These are phyloP conservation scores for Simplicillium aogashimaense DNA, from an alignment of 2,329 filamentous ascomycete species.

Conservation along the genomic window DNA sequence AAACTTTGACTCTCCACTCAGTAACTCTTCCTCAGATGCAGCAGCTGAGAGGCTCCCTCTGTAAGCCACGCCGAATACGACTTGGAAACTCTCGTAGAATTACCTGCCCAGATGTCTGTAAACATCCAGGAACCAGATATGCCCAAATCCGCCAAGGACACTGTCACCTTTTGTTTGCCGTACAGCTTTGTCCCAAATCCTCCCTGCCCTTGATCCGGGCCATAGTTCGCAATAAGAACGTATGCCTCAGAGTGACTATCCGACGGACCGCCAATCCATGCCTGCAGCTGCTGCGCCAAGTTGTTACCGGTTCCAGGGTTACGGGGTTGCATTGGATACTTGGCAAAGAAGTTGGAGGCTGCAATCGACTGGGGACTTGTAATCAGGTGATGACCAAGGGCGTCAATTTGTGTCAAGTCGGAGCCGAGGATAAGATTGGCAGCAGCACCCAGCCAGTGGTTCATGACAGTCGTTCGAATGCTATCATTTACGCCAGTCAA, in stretches of 20 bases:
- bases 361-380: slow-evolving; percentile 3
- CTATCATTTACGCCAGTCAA: slow-evolving; percentile 4
- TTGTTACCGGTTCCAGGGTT: slow-evolving; percentile 7
- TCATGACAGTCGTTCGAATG: slow-evolving; percentile 3
- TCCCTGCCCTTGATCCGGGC: slow-evolving; percentile 5
- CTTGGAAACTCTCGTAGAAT: slow-evolving; percentile 2
- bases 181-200: slow-evolving; percentile 3
- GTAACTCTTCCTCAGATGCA: slow-evolving; percentile 3
- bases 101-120: slow-evolving; percentile 6
- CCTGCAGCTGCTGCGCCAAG: slow-evolving; percentile 5
- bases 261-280: slow-evolving; percentile 6
- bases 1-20: no score
- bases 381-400: slow-evolving; percentile 3
- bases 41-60: slow-evolving; percentile 4
- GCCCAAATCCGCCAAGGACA: slow-evolving; percentile 3
- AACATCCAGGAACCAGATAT: slow-evolving; percentile 3
- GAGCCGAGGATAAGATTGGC: slow-evolving; percentile 4
- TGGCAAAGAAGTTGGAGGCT: slow-evolving; percentile 7
- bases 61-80: slow-evolving; percentile 5
- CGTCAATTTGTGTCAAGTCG: slow-evolving; percentile 4
- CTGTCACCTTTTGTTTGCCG: slow-evolving; percentile 4
- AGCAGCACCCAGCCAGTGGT: slow-evolving; percentile 3
- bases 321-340: slow-evolving; percentile 8
- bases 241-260: slow-evolving; percentile 6
- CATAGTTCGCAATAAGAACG: slow-evolving; percentile 6